Percentiles rank a stretch among this genome's conserved stretches.
phyloP scores from a whole-genome alignment of 2,329 filamentous ascomycete species.

The Diplodia scrobiculata region DNA sequence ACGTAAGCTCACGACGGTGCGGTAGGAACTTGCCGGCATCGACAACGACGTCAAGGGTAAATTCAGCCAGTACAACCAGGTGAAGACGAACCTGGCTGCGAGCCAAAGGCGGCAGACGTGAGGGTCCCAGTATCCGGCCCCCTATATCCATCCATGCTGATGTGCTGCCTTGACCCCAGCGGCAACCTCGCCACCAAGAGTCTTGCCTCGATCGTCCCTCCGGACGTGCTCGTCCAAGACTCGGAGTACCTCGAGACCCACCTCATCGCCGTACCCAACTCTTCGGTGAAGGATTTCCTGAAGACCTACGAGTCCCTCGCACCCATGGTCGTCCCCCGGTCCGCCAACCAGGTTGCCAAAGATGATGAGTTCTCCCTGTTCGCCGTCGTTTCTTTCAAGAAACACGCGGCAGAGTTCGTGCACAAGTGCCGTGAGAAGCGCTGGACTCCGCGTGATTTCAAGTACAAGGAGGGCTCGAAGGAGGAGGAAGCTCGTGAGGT shows the following conservation, averaged over 20 bases:
- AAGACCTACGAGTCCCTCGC: constrained; percentile 84
- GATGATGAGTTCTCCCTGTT: constrained; percentile 91
- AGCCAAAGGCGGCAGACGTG: constrained; percentile 88
- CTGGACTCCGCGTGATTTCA: constrained; percentile 94
- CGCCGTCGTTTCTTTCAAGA: constrained; percentile 91
- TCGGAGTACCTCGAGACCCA: constrained; percentile 98
- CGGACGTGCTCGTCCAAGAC: constrained; percentile 73
- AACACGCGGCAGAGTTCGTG: constrained; percentile 80
- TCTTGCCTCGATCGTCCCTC: constrained; percentile 81
- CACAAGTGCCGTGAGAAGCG: constrained; percentile 90
- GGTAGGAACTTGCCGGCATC: constrained; percentile 82
- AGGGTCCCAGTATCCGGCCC: constrained; percentile 36
- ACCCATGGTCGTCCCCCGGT: constrained; percentile 92
- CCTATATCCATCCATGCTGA: background rate
- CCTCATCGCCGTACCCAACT: constrained; percentile 82
- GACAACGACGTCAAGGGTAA: constrained; percentile 96
- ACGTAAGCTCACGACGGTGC: background rate
- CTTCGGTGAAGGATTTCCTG: constrained; percentile 81
- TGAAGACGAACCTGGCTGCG: constrained; percentile 79
- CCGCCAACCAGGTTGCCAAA: constrained; percentile 73
- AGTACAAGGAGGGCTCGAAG: constrained; percentile 83
- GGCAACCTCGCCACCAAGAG: constrained; percentile 95
- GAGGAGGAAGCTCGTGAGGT: constrained; percentile 89
- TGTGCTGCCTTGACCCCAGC: constrained; percentile 47
- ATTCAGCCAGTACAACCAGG: constrained; percentile 88